phyloP scores from a whole-genome alignment of 1,139 yeast genomes.

The Kazachstania sp. region DNA sequence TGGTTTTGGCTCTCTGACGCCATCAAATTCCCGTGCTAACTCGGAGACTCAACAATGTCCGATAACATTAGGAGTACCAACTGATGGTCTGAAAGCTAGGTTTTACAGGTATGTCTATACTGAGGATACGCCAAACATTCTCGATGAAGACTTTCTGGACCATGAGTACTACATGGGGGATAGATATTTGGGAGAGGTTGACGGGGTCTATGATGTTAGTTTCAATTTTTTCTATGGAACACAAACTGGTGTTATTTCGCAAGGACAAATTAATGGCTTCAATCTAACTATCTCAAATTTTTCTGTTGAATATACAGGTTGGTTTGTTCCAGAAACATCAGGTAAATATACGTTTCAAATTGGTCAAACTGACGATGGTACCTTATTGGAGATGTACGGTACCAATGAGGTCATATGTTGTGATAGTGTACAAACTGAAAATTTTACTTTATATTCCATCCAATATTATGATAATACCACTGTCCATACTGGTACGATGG shows the following conservation, averaged over 20 bases:
- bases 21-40: background rate
- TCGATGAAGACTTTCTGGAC: background rate
- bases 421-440: background rate
- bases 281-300: background rate
- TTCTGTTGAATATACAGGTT: background rate
- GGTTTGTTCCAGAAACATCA: background rate
- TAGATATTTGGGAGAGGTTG: background rate
- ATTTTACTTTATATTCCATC: background rate
- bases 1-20: background rate
- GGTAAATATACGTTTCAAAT: background rate
- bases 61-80: background rate
- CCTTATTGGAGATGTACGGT: background rate
- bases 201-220: background rate
- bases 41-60: background rate
- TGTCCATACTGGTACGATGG: background rate
- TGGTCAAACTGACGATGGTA: background rate
- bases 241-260: background rate
- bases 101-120: background rate
- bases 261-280: background rate
- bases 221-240: background rate
- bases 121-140: background rate
- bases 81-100: background rate
- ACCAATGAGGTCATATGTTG: background rate
- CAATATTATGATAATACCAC: background rate
- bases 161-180: background rate